These are phyloP conservation scores for Pichia exigua DNA, from an alignment of 805 yeast species.

Conservation along the genomic window DNA sequence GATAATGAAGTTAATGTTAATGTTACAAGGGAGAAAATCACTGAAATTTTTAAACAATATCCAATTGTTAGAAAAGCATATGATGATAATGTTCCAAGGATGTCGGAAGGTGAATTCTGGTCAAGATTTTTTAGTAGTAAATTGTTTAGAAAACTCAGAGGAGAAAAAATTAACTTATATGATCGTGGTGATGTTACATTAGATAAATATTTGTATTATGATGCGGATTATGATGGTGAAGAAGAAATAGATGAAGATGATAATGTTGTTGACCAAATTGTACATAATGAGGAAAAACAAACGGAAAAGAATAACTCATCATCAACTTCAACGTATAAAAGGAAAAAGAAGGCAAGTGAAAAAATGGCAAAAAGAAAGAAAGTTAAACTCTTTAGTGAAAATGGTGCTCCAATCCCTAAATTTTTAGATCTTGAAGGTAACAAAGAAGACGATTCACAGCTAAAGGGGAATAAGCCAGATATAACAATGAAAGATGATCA, in stretches of 20 bases:
- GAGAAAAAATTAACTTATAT: conserved; percentile 69
- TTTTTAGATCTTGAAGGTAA: conserved; percentile 78
- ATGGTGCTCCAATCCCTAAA: conserved; percentile 47
- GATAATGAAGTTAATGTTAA: conserved; percentile 92
- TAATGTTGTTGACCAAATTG: conserved; percentile 29
- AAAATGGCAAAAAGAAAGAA: conserved; percentile 23
- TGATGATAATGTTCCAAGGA: conserved; percentile 81
- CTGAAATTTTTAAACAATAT: conserved; percentile 83
- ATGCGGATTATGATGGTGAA: conserved; percentile 44
- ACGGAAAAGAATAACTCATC: not conserved
- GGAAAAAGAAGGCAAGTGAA: conserved; percentile 13
- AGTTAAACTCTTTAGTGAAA: conserved; percentile 30
- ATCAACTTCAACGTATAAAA: not conserved
- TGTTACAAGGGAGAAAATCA: conserved; percentile 83
- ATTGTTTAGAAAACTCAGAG: conserved; percentile 77
- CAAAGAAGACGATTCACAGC: conserved; percentile 68
- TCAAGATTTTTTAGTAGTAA: conserved; percentile 89
- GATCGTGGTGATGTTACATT: conserved; percentile 79
- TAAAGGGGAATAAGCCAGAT: conserved; percentile 76
- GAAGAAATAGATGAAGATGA: conserved; percentile 31
- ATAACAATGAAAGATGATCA: conserved; percentile 71
- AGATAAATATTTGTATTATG: conserved; percentile 73
- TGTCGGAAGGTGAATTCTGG: conserved; percentile 93
- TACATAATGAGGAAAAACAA: conserved; percentile 22
- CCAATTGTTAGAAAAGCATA: conserved; percentile 88